Conservation (phyloP, 1,284 basidiomycete genomes). For the Veloboletus limbatus region DNA sequence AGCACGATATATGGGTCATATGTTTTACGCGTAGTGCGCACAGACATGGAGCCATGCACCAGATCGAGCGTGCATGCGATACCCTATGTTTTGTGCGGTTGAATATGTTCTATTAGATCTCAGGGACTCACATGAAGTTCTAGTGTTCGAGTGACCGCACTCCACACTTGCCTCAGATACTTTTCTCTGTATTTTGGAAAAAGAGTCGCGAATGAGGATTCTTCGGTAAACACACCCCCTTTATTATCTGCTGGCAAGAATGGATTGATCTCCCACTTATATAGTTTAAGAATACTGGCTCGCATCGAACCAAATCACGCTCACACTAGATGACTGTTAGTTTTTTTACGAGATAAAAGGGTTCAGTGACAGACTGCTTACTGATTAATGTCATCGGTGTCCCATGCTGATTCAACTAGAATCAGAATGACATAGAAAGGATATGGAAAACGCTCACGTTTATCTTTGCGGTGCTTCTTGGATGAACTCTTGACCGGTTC, state of each 20-base stretch:
- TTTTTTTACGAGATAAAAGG: conserved; percentile 9
- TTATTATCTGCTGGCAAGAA: conserved; percentile 79
- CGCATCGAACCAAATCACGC: conserved; percentile 6
- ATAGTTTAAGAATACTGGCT: conserved; percentile 12
- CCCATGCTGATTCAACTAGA: conserved; percentile 72
- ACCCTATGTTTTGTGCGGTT: conserved; percentile 50
- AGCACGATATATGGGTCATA: conserved; percentile 96
- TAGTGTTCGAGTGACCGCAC: conserved; percentile 84
- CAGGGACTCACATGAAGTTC: conserved; percentile 66
- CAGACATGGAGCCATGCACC: conserved; percentile 96
- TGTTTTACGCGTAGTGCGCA: conserved; percentile 95
- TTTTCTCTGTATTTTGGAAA: conserved; percentile 99
- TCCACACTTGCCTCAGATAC: conserved; percentile 94
- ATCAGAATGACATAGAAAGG: conserved; percentile 9
- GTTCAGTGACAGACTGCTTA: conserved; percentile 42
- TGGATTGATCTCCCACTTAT: conserved; percentile 84
- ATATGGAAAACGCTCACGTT: conserved; percentile 59
- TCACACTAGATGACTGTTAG: conserved; percentile 35
- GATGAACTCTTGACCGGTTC: conserved; percentile 68
- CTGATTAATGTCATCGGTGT: conserved; percentile 98
- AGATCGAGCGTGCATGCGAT: conserved; percentile 92
- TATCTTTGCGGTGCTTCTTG: conserved; percentile 87
- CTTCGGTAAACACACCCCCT: conserved; percentile 84
- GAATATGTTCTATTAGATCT: not conserved
- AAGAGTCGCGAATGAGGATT: conserved; percentile 95